Base-by-base conservation (phyloP, 805 yeast species). In the Jamesozyma jinghongensis region DNA sequence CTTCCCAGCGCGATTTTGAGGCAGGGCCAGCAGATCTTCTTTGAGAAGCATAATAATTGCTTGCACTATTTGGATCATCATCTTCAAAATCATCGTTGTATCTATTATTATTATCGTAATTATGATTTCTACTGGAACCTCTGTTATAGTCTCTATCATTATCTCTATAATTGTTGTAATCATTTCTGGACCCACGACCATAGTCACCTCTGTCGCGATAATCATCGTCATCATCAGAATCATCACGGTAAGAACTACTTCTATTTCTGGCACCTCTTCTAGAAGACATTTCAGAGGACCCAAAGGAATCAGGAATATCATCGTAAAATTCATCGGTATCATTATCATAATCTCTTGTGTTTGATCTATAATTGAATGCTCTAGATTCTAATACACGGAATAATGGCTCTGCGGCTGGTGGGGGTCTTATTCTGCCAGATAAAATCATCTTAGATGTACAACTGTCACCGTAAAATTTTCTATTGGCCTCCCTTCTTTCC, bases 401-500 rank as follows among this genome's bases (percentile, higher is more conserved):
- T 48, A 90, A 71, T 4, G 92, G 74, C 48, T 87, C 97, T 51
- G 87, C 83, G 10, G 83, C 87, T 22, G 95, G 86, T 2, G 97
- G 97, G 3, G 95, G 76, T 36, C 86, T 90, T n/a, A 90, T 85
- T 49, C 82, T 74, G 31, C 98, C 98, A 5, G 81, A 67, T 40
- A 90, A 70, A 54, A 90, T 84, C 57, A 72, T 71, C 61, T 85
- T 77, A n/a, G 97, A 94, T 44, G 92, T 87, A 61, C 95, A 83
- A 49, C 74, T 77, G 51, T 71, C 73, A 30, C 98, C 97, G 59
- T 90, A 90, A 58, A 90, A 90, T 65, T 90, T 90, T 56, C 95
- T 73, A 64, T 90, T 90, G 20, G 97, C 95, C 54, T 92, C 97
- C 65, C 97, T 77, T 68, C 98, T 82, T 65, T 92, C 98, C n/a